A percentile compares a stretch with the other conserved stretches of the same genome.
These are phyloP conservation scores for Boletus edulis DNA, from an alignment of 768 basidiomycete genomes.

Conservation along the genomic window DNA sequence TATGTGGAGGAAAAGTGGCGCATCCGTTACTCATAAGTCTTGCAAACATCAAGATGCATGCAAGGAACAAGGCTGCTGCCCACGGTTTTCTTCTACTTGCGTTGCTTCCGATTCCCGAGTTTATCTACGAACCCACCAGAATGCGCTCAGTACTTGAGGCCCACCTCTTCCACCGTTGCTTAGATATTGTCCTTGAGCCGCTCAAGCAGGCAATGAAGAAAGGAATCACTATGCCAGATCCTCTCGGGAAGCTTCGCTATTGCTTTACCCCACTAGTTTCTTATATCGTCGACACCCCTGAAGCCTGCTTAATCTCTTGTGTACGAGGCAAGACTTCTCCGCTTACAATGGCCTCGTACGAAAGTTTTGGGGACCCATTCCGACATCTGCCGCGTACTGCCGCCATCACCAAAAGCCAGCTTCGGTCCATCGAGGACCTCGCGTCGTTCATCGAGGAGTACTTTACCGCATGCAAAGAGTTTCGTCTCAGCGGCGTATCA, in stretches of 20 bases:
- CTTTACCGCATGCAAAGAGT: neutral
- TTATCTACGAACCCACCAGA: too few species aligned
- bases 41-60: too few species aligned
- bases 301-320: neutral
- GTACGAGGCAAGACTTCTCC: neutral
- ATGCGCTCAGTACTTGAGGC: neutral
- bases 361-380: neutral
- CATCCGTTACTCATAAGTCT: too few species aligned
- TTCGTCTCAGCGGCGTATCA: neutral
- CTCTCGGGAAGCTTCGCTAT: neutral
- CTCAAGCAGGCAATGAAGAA: neutral
- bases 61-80: too few species aligned
- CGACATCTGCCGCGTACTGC: neutral
- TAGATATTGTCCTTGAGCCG: neutral
- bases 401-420: neutral
- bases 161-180: neutral
- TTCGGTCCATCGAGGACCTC: too few species aligned
- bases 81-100: too few species aligned
- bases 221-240: neutral
- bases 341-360: neutral
- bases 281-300: neutral
- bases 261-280: neutral
- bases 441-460: neutral
- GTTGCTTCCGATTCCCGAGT: too few species aligned
- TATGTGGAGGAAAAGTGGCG: too few species aligned